Evolutionary conservation across 2,329 filamentous ascomycete genomes (phyloP).

Genomic region (Cercospora zeina): DNA sequence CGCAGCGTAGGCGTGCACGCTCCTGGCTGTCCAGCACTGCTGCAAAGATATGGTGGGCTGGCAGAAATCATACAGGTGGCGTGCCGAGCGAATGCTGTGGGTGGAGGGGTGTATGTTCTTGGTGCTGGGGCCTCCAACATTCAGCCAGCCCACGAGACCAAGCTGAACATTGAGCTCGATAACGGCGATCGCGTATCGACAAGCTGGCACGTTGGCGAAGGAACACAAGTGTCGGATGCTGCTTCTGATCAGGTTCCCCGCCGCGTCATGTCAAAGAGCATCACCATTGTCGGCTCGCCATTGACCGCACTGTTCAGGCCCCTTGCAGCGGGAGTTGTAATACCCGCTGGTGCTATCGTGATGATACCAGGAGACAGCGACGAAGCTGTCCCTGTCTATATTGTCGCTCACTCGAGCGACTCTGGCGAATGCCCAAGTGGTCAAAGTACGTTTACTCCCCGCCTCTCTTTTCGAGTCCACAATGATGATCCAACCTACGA

Average conservation of each 20-base stretch:
- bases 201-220: slow-evolving; percentile 35
- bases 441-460: slow-evolving; percentile 73
- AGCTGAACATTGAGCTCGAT: slow-evolving; percentile 31
- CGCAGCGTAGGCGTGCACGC: slow-evolving; percentile 86
- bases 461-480: slow-evolving; percentile 32
- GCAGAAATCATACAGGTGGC: slow-evolving; percentile 89
- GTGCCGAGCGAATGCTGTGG: slow-evolving; percentile 86
- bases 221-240: slow-evolving; percentile 31
- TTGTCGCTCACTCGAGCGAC: slow-evolving; percentile 79
- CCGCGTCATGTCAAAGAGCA: slow-evolving; percentile 37
- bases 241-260: not conserved
- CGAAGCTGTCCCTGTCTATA: slow-evolving; percentile 56
- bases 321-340: slow-evolving; percentile 71
- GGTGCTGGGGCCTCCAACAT: slow-evolving; percentile 62
- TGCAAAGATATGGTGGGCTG: slow-evolving; percentile 89
- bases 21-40: slow-evolving; percentile 81
- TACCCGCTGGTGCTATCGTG: slow-evolving; percentile 71
- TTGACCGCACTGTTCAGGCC: slow-evolving; percentile 68
- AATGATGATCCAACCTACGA: slow-evolving; percentile 79
- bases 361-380: slow-evolving; percentile 56
- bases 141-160: slow-evolving; percentile 24
- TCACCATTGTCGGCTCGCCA: slow-evolving; percentile 68
- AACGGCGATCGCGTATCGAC: slow-evolving; percentile 38
- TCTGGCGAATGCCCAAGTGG: slow-evolving; percentile 85
- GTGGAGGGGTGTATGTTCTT: slow-evolving; percentile 86